Evolutionary conservation across 1,139 yeast genomes (phyloP).

Genomic region (Sugiyamaella castrensis): DNA sequence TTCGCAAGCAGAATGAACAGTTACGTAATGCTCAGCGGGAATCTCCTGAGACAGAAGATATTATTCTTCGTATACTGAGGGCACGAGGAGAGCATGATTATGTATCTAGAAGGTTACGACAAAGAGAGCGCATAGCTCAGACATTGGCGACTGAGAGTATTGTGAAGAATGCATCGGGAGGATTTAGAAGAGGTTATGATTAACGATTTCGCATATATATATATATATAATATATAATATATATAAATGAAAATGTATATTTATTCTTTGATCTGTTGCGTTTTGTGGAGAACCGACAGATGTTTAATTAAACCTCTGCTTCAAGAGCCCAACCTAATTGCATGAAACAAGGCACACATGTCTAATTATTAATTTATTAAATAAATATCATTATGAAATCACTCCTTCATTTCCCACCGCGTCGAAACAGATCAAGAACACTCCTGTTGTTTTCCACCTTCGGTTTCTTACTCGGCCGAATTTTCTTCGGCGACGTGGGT

Average conservation of each 20-base stretch:
- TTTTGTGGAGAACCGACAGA: no score
- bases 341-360: no score
- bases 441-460: slow-evolving; percentile 20
- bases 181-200: slow-evolving; percentile 13
- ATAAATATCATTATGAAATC: not conserved
- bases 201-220: slow-evolving; percentile 12
- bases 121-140: slow-evolving; percentile 60
- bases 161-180: slow-evolving; percentile 25
- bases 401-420: slow-evolving; percentile 4
- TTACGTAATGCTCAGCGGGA: slow-evolving; percentile 51
- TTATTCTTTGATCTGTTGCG: slow-evolving; percentile 8
- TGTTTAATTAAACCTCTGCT: no score
- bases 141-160: slow-evolving; percentile 60
- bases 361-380: not conserved
- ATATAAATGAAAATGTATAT: not conserved
- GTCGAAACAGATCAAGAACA: slow-evolving; percentile 22
- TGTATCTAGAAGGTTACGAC: slow-evolving; percentile 56
- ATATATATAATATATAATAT: no score
- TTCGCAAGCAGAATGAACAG: slow-evolving; percentile 53
- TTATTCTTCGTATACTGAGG: slow-evolving; percentile 57
- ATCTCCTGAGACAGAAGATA: slow-evolving; percentile 64
- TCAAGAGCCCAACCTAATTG: no score
- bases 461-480: slow-evolving; percentile 13
- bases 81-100: slow-evolving; percentile 46
- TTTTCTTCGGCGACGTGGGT: not conserved